Conservation (phyloP, 2,329 filamentous ascomycete species). For the Xylariaceae sp. region DNA sequence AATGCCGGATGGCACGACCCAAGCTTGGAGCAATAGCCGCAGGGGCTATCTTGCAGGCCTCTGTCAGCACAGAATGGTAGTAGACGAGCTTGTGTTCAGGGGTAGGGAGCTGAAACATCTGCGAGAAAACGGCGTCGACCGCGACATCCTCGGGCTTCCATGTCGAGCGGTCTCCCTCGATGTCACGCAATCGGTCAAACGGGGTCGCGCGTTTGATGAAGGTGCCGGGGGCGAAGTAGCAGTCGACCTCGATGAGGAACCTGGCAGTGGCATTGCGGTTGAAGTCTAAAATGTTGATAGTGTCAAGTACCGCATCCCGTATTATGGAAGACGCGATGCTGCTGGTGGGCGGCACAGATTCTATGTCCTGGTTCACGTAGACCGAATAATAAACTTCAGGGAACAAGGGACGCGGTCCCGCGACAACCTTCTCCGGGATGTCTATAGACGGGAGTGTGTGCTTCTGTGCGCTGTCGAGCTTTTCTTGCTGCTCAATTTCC, state of each 20-base stretch:
- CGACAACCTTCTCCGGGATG: conserved; percentile 67
- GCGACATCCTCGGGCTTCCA: conserved; percentile 98
- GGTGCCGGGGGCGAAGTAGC: conserved; percentile 81
- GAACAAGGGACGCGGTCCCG: conserved; percentile 71
- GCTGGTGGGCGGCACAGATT: conserved; percentile 74
- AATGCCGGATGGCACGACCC: conserved; percentile 82
- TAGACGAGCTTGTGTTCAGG: conserved; percentile 94
- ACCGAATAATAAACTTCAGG: conserved; percentile 93
- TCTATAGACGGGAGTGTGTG: conserved; percentile 70
- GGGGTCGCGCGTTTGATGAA: conserved; percentile 91
- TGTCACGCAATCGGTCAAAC: conserved; percentile 77
- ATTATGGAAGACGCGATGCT: conserved; percentile 76
- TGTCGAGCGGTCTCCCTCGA: conserved; percentile 58
- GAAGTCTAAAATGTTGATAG: conserved; percentile 88
- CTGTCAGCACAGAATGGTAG: conserved; percentile 90
- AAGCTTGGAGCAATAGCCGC: conserved; percentile 93
- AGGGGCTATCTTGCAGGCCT: conserved; percentile 91
- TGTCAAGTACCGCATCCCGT: conserved; percentile 80
- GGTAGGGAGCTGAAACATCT: conserved; percentile 78
- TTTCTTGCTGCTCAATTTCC: conserved; percentile 53
- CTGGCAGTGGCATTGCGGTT: conserved; percentile 83
- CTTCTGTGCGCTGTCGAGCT: conserved; percentile 55
- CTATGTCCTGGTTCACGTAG: conserved; percentile 76
- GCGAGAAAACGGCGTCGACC: conserved; percentile 95
- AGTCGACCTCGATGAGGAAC: conserved; percentile 88